Base-by-base conservation (phyloP, 2,329 filamentous ascomycete genomes). In the Botryosphaeria dothidea region DNA sequence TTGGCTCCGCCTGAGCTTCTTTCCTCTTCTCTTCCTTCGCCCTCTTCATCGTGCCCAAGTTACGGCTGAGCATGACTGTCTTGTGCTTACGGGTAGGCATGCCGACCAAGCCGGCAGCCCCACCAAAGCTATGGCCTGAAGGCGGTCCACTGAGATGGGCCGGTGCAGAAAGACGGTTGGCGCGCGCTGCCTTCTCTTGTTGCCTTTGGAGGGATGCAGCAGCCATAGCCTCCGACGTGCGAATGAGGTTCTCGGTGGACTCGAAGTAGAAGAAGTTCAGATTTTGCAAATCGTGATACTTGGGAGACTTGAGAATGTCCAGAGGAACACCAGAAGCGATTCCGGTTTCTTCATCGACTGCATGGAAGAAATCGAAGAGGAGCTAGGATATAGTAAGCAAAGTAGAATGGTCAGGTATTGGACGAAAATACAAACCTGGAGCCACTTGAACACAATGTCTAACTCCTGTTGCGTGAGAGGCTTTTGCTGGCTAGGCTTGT, bases 221-320 rank as follows among this genome's bases (percentile, higher is more conserved):
- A 3, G 93, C 94, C 91, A 99, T 99, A 64, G 92, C 88, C 78
- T 99, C 95, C 2, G 92, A 97, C n/a, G 92, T 96, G 58, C 94
- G 90, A 71, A 98, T 92, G 13, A 99, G 85, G 71, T 91, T 93
- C 67, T 96, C 92, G 0, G 93, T 96, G 34, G 90, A 86, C 73
- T 98, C 93, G 74, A 95, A 96, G 82, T 99, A 99, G 84, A 98
- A 99, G 84, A 98, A 99, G 81, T 97, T 96, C 68, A 99, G 86
- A 67, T 92, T 94, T 69, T 95, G 92, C 62, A 99, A 87, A 78
- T 99, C 95, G 82, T 97, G 93, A 83, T 97, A 99, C 85, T 99
- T 99, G 74, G 94, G 92, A 69, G 92, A 96, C 79, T 96, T 97
- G 74, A 99, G 86, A 34, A 97, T 89, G 76, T 97, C 93, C 49